These are phyloP conservation scores for Fusarium metavorans DNA, from an alignment of 2,329 filamentous ascomycete genomes.

Conservation along the genomic window DNA sequence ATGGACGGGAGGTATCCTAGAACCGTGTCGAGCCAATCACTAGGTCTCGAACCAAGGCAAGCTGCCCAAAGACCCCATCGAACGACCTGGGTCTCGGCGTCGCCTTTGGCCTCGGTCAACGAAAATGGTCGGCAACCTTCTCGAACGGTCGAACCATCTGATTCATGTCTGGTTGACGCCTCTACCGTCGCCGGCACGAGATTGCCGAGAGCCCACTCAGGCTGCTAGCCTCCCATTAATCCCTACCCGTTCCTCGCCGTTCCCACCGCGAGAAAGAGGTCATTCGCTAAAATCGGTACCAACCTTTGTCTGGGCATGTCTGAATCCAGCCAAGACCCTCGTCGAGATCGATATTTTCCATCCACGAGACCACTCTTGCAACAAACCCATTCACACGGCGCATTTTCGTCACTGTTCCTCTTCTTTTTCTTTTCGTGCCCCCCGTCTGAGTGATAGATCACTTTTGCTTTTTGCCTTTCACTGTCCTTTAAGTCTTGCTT, in stretches of 20 bases:
- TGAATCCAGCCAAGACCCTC: constrained; percentile 32
- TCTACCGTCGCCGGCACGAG: constrained; percentile 33
- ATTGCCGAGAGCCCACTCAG: constrained; percentile 36
- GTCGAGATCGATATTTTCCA: constrained; percentile 25
- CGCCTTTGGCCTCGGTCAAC: constrained; percentile 33
- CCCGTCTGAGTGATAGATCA: neutral
- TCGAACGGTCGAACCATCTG: constrained; percentile 27
- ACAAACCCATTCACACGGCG: constrained; percentile 19
- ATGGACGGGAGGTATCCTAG: constrained; percentile 2
- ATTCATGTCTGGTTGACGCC: constrained; percentile 21
- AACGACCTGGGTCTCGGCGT: constrained; percentile 23
- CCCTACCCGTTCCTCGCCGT: constrained; percentile 13
- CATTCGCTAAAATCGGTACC: constrained; percentile 26
- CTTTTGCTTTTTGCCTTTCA: neutral
- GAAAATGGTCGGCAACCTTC: constrained; percentile 29
- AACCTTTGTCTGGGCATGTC: constrained; percentile 29
- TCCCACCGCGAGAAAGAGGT: constrained; percentile 12
- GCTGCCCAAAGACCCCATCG: neutral
- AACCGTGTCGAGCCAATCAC: constrained; percentile 24
- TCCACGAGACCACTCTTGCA: constrained; percentile 29
- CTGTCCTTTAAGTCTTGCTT: constrained; percentile 1
- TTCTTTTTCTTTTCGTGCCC: constrained; percentile 3
- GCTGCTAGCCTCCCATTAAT: constrained; percentile 1
- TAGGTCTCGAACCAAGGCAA: neutral
- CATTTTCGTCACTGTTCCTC: constrained; percentile 27